Evolutionary conservation across 176 grass and related monocot species (phyloP).

Genomic region (Tuctoria greenei): DNA sequence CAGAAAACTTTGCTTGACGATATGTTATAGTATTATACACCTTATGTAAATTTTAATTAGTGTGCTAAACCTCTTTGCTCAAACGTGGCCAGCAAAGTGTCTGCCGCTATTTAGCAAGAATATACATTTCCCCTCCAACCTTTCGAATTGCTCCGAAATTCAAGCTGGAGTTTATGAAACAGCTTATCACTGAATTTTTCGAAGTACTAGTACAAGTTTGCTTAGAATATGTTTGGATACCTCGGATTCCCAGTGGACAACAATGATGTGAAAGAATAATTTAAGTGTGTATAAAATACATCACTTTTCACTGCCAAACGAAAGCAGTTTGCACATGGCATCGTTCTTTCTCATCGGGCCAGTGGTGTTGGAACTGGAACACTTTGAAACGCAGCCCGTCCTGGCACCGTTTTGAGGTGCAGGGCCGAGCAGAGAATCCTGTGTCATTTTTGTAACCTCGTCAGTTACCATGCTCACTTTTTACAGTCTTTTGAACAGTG

Average conservation of each 20-base stretch:
- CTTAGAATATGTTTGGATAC: background rate
- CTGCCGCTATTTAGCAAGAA: background rate
- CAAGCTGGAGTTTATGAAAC: background rate
- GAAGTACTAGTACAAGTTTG: background rate
- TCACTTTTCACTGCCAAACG: background rate
- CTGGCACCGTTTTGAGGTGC: conserved; percentile 25
- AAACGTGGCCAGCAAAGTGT: background rate
- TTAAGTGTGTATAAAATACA: background rate
- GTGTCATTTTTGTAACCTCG: conserved; percentile 16
- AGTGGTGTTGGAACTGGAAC: conserved; percentile 6
- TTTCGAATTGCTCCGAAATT: no score
- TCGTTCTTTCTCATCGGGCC: background rate
- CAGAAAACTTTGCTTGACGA: background rate
- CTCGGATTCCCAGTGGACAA: background rate
- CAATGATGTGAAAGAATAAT: background rate
- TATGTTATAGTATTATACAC: background rate
- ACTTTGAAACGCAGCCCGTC: conserved; percentile 23
- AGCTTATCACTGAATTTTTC: background rate
- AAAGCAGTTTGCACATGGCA: background rate
- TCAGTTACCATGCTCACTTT: conserved; percentile 35
- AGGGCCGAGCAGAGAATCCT: conserved; percentile 40
- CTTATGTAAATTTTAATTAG: background rate
- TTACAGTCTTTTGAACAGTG: conserved; percentile 44
- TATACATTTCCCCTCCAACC: no score
- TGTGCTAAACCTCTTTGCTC: conserved; percentile 6